Base-by-base conservation (phyloP, 1,284 basidiomycete genomes). In the Melanopsichium pennsylvanicum region DNA sequence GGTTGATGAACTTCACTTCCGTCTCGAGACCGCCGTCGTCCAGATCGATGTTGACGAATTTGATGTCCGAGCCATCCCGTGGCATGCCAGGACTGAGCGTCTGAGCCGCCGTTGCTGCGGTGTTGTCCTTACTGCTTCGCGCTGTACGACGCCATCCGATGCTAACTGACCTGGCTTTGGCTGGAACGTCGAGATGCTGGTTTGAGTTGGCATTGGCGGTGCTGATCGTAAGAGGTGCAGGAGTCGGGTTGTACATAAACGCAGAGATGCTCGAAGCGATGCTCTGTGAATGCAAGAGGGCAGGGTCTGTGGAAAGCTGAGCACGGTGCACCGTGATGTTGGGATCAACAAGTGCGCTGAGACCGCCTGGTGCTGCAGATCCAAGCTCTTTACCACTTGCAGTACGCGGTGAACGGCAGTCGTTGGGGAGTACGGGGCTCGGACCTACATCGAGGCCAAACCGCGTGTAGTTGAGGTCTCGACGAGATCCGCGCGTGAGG, bases 191-290 rank as follows among this genome's bases (percentile, higher is more conserved):
- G 18, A 49, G 54, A 19, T 12, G 42, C 19, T 18, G 34, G 13
- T 13, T 15, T 1, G 36, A 23, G 13, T 57, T 45, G 12, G 36
- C 25, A 25, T 37, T 40, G 12, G 37, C 37, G 9, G 51, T 12
- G 19, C 32, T 23, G 23, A 34, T 39, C 8, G 37, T 37, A 6
- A 45, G 6, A n/a, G 40, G 47, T 6, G 49, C 52, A 13, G 72
- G 72, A n/a, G 71, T 75, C 12, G 68, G 46, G 52, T 73, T 73
- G 51, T 66, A 68, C n/a, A 52, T 54, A 29, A 75, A 75, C 11
- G 66, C 73, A 40, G 72, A 72, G 45, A 75, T 55, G 29, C 47
- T 50, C n/a, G 72, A 75, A 13, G 70, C 52, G 27, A 67, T 51
- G 45, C 72, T 73, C 16, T 61, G 50, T 26, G 72, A 75, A 15